Evolutionary conservation across 2,329 filamentous ascomycete genomes (phyloP).

Genomic region (Fusarium phyllophilum): DNA sequence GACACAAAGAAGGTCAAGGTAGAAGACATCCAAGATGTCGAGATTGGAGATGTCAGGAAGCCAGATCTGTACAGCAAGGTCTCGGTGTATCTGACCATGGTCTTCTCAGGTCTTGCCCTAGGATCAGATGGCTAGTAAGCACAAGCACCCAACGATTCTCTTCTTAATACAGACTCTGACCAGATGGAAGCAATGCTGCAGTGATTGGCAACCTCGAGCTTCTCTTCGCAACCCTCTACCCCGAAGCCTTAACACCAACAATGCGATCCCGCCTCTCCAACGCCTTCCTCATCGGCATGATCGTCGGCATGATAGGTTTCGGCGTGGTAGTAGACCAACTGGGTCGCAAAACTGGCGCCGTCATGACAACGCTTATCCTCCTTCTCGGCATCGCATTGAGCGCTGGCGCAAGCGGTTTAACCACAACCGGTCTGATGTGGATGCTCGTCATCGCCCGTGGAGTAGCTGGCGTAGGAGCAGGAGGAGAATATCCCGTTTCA

Average conservation of each 20-base stretch:
- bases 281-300: background rate
- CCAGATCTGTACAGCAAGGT: background rate
- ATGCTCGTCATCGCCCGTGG: constrained; percentile 12
- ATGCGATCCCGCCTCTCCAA: background rate
- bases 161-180: background rate
- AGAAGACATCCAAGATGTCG: background rate
- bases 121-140: constrained; percentile 17
- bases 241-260: background rate
- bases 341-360: constrained; percentile 6
- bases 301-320: background rate
- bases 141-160: fast-evolving
- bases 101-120: background rate
- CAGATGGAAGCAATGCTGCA: background rate
- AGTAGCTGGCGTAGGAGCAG: constrained; percentile 1
- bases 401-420: background rate
- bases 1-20: background rate
- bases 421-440: background rate
- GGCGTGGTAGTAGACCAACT: constrained; percentile 10
- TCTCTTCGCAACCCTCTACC: background rate
- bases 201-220: constrained; percentile 8
- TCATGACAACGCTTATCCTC: background rate
- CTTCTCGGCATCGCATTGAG: background rate
- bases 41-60: background rate
- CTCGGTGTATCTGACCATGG: constrained; percentile 1
- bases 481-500: constrained; percentile 9